Evolutionary conservation across 495 filamentous ascomycete genomes (phyloP).

Genomic region (Ramalina peruviana): DNA sequence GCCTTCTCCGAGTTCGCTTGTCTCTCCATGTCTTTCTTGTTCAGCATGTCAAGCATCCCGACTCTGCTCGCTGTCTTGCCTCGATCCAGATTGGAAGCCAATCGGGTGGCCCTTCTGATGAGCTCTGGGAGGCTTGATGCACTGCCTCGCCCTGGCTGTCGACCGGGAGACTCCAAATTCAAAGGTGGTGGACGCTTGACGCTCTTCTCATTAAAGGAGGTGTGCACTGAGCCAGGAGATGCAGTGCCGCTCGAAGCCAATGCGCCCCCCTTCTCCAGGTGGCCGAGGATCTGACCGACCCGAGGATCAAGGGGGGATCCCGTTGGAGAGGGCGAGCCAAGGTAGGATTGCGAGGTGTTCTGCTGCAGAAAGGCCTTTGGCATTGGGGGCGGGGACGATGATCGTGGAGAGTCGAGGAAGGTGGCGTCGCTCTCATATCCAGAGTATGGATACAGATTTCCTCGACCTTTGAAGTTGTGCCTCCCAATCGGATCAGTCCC

Average conservation of each 20-base stretch:
- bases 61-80: slow-evolving; percentile 69
- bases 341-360: background rate
- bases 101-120: slow-evolving; percentile 71
- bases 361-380: slow-evolving; percentile 7
- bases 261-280: slow-evolving; percentile 24
- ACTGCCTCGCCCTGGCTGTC: slow-evolving; percentile 63
- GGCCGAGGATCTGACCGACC: slow-evolving; percentile 16
- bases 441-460: slow-evolving; percentile 12
- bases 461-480: slow-evolving; percentile 13
- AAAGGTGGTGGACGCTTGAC: slow-evolving; percentile 57
- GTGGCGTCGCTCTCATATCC: slow-evolving; percentile 14
- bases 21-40: slow-evolving; percentile 17
- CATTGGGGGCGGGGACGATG: background rate
- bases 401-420: slow-evolving; percentile 12
- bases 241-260: slow-evolving; percentile 26
- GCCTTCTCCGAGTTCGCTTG: slow-evolving; percentile 6
- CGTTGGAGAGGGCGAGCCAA: slow-evolving; percentile 9
- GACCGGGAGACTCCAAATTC: slow-evolving; percentile 65
- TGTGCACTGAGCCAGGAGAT: slow-evolving; percentile 19
- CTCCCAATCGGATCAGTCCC: slow-evolving; percentile 17
- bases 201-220: slow-evolving; percentile 23
- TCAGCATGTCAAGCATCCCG: slow-evolving; percentile 30
- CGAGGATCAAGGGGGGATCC: slow-evolving; percentile 16
- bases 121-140: slow-evolving; percentile 84
- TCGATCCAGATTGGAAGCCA: slow-evolving; percentile 78